Percentiles rank a stretch among this genome's conserved stretches.
Conservation (phyloP, 1,284 basidiomycete species). For the Fomes fomentarius region DNA sequence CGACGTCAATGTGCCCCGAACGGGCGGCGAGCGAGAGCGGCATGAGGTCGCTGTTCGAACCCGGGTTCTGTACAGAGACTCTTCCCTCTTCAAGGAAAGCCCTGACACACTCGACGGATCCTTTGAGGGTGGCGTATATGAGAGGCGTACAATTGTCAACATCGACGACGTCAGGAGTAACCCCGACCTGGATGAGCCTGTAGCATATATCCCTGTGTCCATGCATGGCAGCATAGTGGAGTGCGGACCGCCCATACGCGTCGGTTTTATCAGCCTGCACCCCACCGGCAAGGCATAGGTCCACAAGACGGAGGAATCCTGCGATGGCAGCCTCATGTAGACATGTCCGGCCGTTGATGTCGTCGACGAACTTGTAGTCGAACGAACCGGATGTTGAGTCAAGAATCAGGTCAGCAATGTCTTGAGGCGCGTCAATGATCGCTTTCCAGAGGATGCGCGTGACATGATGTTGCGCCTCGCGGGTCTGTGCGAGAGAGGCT, state of each 20-base stretch:
- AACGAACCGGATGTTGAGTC: slow-evolving; percentile 70
- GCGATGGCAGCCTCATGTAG: slow-evolving; percentile 94
- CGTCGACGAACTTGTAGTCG: slow-evolving; percentile 92
- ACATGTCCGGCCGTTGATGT: slow-evolving; percentile 95
- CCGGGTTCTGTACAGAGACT: slow-evolving; percentile 59
- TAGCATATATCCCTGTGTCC: slow-evolving; percentile 82
- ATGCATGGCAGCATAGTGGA: slow-evolving; percentile 97
- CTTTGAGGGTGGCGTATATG: slow-evolving; percentile 90
- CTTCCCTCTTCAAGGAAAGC: slow-evolving; percentile 74
- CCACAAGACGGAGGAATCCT: slow-evolving; percentile 81
- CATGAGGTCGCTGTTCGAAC: slow-evolving; percentile 72
- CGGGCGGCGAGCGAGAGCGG: slow-evolving; percentile 93
- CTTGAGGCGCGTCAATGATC: slow-evolving; percentile 77
- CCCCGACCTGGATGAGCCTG: slow-evolving; percentile 71
- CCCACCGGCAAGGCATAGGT: slow-evolving; percentile 78
- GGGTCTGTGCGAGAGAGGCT: slow-evolving; percentile 62
- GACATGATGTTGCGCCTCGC: slow-evolving; percentile 64
- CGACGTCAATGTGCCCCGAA: slow-evolving; percentile 87
- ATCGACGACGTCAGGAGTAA: slow-evolving; percentile 77
- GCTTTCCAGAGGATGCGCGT: slow-evolving; percentile 92
- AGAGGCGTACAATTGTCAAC: slow-evolving; percentile 95
- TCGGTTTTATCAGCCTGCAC: slow-evolving; percentile 75
- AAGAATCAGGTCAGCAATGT: slow-evolving; percentile 77
- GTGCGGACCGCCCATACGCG: slow-evolving; percentile 89
- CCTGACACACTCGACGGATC: slow-evolving; percentile 81